These are phyloP conservation scores for Chlamydomonas schloesseri DNA, from an alignment of 139 green algal genomes.

Conservation along the genomic window DNA sequence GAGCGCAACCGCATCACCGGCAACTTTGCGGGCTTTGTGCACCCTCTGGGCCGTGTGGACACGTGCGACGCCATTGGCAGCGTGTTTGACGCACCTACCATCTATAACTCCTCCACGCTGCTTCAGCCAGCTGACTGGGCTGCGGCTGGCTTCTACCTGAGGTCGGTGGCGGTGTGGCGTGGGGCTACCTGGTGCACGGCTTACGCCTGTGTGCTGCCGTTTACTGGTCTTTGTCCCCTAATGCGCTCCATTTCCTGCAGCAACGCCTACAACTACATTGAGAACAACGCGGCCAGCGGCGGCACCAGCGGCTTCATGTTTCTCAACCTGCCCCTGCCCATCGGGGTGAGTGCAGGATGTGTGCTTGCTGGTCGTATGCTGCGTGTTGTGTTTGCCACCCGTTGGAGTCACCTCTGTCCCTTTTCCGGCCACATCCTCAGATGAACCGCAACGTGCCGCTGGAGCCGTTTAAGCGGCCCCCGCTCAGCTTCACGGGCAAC, in stretches of 20 bases:
- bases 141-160: background rate
- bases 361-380: background rate
- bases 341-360: background rate
- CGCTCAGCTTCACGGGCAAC: background rate
- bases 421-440: too few species aligned
- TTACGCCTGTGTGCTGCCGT: too few species aligned
- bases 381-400: too few species aligned
- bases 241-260: background rate
- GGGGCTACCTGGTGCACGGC: too few species aligned
- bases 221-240: background rate
- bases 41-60: constrained; percentile 6
- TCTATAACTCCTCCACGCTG: background rate
- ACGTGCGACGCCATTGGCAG: background rate
- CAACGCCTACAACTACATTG: background rate
- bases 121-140: constrained; percentile 7
- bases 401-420: too few species aligned
- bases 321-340: background rate
- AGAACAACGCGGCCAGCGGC: background rate
- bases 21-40: constrained; percentile 3
- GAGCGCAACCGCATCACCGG: background rate
- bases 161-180: background rate
- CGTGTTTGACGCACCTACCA: background rate
- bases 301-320: background rate
- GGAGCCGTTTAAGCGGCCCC: background rate
- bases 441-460: background rate